These are phyloP conservation scores for Starmerella vaccinii DNA, from an alignment of 805 yeast genomes.

Conservation along the genomic window DNA sequence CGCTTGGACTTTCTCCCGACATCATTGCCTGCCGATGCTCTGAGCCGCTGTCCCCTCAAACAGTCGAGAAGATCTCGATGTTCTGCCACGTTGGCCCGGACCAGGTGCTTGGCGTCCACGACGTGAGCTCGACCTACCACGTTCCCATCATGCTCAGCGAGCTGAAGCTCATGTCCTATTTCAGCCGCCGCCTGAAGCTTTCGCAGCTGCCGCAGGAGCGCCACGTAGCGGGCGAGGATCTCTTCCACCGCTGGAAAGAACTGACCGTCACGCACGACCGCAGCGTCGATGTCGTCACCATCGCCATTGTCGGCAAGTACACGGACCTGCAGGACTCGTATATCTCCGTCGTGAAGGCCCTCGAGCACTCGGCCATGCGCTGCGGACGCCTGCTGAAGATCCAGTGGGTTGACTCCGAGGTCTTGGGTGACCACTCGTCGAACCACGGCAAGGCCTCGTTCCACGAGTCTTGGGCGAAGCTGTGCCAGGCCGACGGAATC, in stretches of 20 bases:
- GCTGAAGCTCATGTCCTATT: constrained; percentile 69
- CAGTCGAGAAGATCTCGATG: constrained; percentile 96
- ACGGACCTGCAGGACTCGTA: constrained; percentile 92
- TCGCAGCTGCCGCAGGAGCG: constrained; percentile 43
- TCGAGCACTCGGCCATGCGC: constrained; percentile 91
- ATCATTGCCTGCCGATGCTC: constrained; percentile 97
- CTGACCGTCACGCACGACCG: constrained; percentile 73
- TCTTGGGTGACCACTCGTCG: constrained; percentile 52
- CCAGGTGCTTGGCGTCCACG: constrained; percentile 94
- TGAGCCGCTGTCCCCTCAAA: constrained; percentile 64
- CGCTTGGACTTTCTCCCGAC: constrained; percentile 89
- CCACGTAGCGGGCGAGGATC: constrained; percentile 50
- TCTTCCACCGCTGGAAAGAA: constrained; percentile 68
- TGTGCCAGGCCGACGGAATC: constrained; percentile 91
- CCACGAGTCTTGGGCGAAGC: constrained; percentile 91
- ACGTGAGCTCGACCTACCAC: constrained; percentile 92
- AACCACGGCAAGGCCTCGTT: constrained; percentile 69
- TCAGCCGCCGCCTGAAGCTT: constrained; percentile 55
- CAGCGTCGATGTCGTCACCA: constrained; percentile 76
- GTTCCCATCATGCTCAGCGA: constrained; percentile 86
- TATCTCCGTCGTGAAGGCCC: constrained; percentile 84
- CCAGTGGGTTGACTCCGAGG: constrained; percentile 92
- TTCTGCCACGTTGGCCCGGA: constrained; percentile 98
- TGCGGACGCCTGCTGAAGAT: constrained; percentile 76
- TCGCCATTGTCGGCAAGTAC: constrained; percentile 96